phyloP scores from a whole-genome alignment of 2,329 filamentous ascomycete genomes.

The Myriangium duriaei region DNA sequence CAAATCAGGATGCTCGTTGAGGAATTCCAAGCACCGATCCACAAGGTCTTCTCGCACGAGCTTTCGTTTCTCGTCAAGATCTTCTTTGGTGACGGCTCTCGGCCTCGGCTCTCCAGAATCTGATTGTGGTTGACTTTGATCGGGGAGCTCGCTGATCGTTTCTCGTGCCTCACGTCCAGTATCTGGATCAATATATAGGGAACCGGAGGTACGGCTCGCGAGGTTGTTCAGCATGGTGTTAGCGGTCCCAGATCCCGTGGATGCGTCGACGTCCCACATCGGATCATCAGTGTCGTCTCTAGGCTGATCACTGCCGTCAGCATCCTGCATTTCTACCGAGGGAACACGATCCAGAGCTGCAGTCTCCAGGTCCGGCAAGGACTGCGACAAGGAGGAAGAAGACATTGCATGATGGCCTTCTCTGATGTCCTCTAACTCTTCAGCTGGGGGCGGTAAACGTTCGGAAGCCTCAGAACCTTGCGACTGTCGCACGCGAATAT shows the following conservation, averaged over 20 bases:
- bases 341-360: constrained; percentile 8
- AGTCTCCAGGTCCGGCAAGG: background rate
- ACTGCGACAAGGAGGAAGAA: background rate
- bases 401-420: no score
- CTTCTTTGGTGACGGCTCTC: constrained; percentile 52
- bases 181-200: constrained; percentile 4
- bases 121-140: constrained; percentile 15
- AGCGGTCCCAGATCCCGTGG: background rate
- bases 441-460: constrained; percentile 19
- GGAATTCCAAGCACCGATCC: constrained; percentile 78
- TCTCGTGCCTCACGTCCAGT: background rate
- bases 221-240: constrained; percentile 2
- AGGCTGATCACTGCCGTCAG: constrained; percentile 12
- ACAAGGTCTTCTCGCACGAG: constrained; percentile 67
- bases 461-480: constrained; percentile 15
- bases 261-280: constrained; percentile 10
- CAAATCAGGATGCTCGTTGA: constrained; percentile 74
- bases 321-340: constrained; percentile 29
- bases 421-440: constrained; percentile 11
- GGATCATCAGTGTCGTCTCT: constrained; percentile 10
- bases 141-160: constrained; percentile 6
- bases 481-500: constrained; percentile 44
- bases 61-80: constrained; percentile 63
- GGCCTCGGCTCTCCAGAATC: constrained; percentile 20
- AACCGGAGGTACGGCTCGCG: constrained; percentile 3